These are phyloP conservation scores for Heliamphora exappendiculata DNA, from an alignment of 148 eudicot genomes.

Conservation along the genomic window DNA sequence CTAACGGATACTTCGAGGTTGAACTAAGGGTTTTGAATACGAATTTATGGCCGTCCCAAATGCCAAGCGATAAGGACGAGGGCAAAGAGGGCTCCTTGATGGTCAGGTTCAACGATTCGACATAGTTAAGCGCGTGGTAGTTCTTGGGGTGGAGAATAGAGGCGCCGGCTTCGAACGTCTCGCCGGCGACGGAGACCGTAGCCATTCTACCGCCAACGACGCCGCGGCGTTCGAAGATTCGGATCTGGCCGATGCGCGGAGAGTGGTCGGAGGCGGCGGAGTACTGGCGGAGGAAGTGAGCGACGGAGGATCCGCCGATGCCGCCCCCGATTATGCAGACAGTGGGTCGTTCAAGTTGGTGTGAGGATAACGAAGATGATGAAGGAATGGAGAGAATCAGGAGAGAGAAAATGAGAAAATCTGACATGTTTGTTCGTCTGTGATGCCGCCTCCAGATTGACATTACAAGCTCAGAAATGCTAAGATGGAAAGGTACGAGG, in stretches of 20 bases:
- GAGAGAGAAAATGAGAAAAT: not conserved
- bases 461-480: too few species aligned
- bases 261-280: conserved; percentile 19
- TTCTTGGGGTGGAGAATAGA: conserved; percentile 79
- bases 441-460: too few species aligned
- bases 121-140: conserved; percentile 49
- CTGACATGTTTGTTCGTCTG: too few species aligned
- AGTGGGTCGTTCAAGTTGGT: conserved; percentile 2
- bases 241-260: conserved; percentile 21
- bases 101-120: conserved; percentile 31
- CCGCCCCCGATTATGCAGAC: conserved; percentile 83
- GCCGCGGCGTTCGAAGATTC: conserved; percentile 53
- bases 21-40: conserved; percentile 45
- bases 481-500: too few species aligned
- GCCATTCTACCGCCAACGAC: conserved; percentile 88
- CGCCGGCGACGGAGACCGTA: conserved; percentile 50
- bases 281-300: conserved; percentile 83
- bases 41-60: conserved; percentile 72
- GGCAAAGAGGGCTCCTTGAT: conserved; percentile 14
- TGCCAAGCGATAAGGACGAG: conserved; percentile 37
- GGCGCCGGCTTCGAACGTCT: conserved; percentile 86
- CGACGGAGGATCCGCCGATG: conserved; percentile 70
- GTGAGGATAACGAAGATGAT: not conserved
- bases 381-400: not conserved
- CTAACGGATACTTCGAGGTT: conserved; percentile 24